phyloP scores from a whole-genome alignment of 345 rosid species.

The Physaria fendleri region DNA sequence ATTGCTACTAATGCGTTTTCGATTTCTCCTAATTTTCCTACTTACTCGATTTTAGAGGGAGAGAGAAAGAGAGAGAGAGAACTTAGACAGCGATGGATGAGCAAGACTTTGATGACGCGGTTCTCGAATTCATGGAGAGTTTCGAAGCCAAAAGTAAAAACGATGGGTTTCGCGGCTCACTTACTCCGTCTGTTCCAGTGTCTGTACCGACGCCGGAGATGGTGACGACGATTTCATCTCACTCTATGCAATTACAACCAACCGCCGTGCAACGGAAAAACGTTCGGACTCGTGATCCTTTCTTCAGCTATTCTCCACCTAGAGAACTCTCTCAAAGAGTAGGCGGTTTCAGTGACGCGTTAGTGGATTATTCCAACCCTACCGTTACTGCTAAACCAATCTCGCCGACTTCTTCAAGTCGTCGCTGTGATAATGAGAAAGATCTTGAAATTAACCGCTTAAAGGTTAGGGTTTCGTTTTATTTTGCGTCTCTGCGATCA shows the following conservation, averaged over 20 bases:
- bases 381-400: conserved; percentile 2
- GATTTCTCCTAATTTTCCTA: not conserved
- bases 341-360: not conserved
- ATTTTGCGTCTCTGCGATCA: not conserved
- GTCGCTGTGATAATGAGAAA: conserved; percentile 21
- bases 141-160: conserved; percentile 36
- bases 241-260: conserved; percentile 4
- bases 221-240: conserved; percentile 10
- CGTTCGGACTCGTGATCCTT: not conserved
- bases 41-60: not conserved
- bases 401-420: conserved; percentile 28
- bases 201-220: conserved; percentile 3
- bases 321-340: conserved; percentile 62
- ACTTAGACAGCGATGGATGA: conserved; percentile 27
- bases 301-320: conserved; percentile 63
- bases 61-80: not conserved
- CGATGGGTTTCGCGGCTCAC: conserved; percentile 23
- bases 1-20: not conserved
- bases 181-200: not conserved
- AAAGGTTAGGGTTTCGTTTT: conserved; percentile 48
- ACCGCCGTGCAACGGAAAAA: not conserved
- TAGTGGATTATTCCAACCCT: not conserved
- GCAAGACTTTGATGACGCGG: conserved; percentile 13
- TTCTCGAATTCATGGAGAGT: conserved; percentile 21
- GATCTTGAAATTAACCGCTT: conserved; percentile 54